A percentile compares a stretch with the other conserved stretches of the same genome.
Conservation (phyloP, 2,329 filamentous ascomycete genomes). For the Paecilomyces dactylethromorphus region DNA sequence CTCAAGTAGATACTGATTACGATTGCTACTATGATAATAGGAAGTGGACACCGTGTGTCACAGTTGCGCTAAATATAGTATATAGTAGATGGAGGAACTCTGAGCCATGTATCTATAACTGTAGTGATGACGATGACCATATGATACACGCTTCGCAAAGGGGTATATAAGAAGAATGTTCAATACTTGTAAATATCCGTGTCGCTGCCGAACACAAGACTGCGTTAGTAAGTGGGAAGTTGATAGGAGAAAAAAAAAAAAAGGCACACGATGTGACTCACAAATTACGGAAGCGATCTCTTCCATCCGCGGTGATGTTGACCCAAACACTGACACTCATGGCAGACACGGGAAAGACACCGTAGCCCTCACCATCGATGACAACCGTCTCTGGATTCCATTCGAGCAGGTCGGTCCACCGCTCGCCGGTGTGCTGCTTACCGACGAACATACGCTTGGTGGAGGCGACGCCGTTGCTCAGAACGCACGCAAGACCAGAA, state of each 20-base stretch:
- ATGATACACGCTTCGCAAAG: neutral
- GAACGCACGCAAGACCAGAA: constrained; percentile 50
- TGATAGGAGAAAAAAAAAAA: neutral
- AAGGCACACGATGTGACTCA: constrained; percentile 20
- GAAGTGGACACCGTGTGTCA: no score
- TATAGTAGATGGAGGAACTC: no score
- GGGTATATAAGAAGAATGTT: neutral
- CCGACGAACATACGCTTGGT: constrained; percentile 59
- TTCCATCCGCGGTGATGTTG: constrained; percentile 47
- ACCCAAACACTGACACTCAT: constrained; percentile 59
- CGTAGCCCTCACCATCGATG: constrained; percentile 56
- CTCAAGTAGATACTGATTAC: no score
- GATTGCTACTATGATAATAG: no score
- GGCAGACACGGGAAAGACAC: constrained; percentile 48
- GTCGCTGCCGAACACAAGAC: neutral
- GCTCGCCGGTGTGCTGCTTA: constrained; percentile 49
- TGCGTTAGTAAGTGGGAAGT: neutral
- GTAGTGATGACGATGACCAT: neutral
- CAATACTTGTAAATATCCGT: neutral
- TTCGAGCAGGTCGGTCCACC: constrained; percentile 58
- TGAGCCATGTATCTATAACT: neutral
- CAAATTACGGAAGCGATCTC: constrained; percentile 40
- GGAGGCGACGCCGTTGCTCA: constrained; percentile 46
- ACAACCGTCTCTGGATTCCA: constrained; percentile 49
- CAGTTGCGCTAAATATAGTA: no score